A percentile compares a stretch with the other conserved stretches of the same genome.
These are phyloP conservation scores for Pseudoneurospora amorphoporcata DNA, from an alignment of 495 filamentous ascomycete genomes.

Conservation along the genomic window DNA sequence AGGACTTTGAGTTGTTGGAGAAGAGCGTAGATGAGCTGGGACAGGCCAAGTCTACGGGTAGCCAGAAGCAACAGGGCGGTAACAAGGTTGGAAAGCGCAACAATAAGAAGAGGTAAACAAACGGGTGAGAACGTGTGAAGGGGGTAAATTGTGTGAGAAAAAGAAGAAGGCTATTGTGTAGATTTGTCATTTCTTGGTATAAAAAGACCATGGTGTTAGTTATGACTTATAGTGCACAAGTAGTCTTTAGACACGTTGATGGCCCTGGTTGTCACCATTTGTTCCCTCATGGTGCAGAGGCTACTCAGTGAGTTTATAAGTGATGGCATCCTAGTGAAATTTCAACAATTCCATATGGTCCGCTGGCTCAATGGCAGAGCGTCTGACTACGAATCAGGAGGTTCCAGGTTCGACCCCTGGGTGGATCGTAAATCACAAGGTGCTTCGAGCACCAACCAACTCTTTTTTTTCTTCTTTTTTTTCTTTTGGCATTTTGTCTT, in stretches of 20 bases:
- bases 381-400: not conserved
- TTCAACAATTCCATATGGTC: not conserved
- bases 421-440: not conserved
- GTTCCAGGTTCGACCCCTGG: not conserved
- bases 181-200: not conserved
- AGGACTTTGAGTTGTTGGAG: constrained; percentile 48
- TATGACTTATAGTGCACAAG: not conserved
- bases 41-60: constrained; percentile 30
- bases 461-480: not conserved
- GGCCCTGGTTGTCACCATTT: not conserved
- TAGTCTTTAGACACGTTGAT: not conserved
- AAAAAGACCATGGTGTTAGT: not conserved
- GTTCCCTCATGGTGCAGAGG: not conserved
- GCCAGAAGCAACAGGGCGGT: constrained; percentile 26
- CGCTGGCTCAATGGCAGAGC: not conserved
- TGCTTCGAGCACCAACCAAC: not conserved
- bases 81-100: constrained; percentile 34
- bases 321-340: not conserved
- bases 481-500: not conserved
- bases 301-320: not conserved
- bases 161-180: not conserved
- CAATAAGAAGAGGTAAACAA: constrained; percentile 35
- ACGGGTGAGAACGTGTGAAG: not conserved
- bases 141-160: not conserved
- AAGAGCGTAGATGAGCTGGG: constrained; percentile 37